Base-by-base conservation (phyloP, 2,329 filamentous ascomycete genomes). In the Pestalotiopsis fici region DNA sequence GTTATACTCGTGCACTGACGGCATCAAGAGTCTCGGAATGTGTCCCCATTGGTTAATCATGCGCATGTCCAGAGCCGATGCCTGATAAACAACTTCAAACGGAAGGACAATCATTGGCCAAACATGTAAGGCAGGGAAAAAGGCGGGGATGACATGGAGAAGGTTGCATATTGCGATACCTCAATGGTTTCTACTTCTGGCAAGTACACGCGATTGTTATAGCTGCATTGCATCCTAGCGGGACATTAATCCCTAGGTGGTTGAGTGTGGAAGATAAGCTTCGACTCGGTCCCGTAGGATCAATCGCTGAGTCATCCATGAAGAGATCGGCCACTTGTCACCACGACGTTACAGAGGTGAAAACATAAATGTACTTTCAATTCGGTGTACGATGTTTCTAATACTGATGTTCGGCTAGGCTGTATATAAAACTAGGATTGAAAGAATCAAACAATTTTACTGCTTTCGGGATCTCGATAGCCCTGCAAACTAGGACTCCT, bases 71-170 rank as follows among this genome's bases (percentile, higher is more conserved):
- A 43, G 61, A 43, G 61, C 50, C 25, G 61, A 31, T 54, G 31
- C 9, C 25, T 64, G 61, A 54, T 47, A 31, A 64, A 54, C 47
- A 55, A 54, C 23, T 28, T 64, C 47, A 55, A 64, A 54, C 27
- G 61, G 27, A 4, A 18, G 25, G 12, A 23, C n/a, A 21, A 31
- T 55, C 23, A 56, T 64, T 64, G 61, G 61, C 25, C 28, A 23
- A n/a, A 25, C 18, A 31, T 23, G 11, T n/a, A 9, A 4, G 23
- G 37, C 50, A 56, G 31, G 61, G 25, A 12, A 28, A 23, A n/a
- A 23, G 43, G 15, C n/a, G 47, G 47, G n/a, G 37, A 43, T 28
- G 25, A 37, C 57, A 60, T 39, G 57, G 18, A n/a, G 27, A 13
- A 60, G 57, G 27, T 15, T 21, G n/a, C 27, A 31, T 21, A 57